Conservation (phyloP, 2,329 filamentous ascomycete genomes). For the Microcyclosporella mali region DNA sequence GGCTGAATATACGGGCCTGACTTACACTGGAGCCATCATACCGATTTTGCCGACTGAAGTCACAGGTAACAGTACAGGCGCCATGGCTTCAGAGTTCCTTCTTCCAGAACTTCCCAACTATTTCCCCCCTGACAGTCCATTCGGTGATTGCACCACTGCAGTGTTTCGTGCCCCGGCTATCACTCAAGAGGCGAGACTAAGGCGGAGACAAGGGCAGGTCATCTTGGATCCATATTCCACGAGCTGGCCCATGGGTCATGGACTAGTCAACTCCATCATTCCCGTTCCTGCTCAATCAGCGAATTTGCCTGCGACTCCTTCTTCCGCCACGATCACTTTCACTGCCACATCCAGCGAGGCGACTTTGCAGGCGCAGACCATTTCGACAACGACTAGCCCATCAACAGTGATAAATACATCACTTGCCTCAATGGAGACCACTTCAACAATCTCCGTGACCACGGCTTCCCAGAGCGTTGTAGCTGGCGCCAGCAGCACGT, state of each 20-base stretch:
- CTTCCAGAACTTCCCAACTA: slow-evolving; percentile 17
- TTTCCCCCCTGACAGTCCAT: slow-evolving; percentile 16
- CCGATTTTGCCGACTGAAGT: background rate
- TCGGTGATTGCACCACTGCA: slow-evolving; percentile 16
- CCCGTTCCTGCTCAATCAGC: background rate
- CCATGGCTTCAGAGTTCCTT: slow-evolving; percentile 9
- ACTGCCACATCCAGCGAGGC: background rate
- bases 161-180: background rate
- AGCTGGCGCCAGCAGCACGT: no score
- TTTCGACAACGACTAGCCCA: no score
- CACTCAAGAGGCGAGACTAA: background rate
- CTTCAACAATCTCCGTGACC: background rate
- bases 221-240: background rate
- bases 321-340: background rate
- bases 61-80: background rate
- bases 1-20: slow-evolving; percentile 7
- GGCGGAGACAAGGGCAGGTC: background rate
- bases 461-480: no score
- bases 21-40: slow-evolving; percentile 16
- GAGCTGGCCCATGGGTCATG: background rate
- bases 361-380: no score
- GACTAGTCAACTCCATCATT: background rate
- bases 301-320: background rate
- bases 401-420: background rate
- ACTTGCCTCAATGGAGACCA: background rate